Base-by-base conservation (phyloP, 1,284 basidiomycete genomes). In the Marasmius fiardii region DNA sequence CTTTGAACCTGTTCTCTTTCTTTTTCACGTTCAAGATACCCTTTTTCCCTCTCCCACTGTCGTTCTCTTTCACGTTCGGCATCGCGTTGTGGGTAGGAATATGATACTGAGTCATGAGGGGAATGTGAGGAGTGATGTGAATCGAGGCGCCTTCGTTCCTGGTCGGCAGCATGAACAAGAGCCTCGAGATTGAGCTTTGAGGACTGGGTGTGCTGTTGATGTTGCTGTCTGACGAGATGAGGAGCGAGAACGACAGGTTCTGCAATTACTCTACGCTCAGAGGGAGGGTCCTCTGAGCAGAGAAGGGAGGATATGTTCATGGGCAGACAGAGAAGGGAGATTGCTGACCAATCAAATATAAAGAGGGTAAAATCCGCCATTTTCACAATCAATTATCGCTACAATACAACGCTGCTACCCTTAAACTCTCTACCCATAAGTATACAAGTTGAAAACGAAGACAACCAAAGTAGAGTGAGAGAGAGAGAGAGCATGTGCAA, bases 301-400 rank as follows among this genome's bases (percentile, higher is more conserved):
- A 89, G 78, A 44, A 90, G 79, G 14, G 85, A 86, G 8, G 86
- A 85, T 31, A 90, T 90, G 63, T 83, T 82, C 60, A 90, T 76
- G 43, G 83, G 81, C 52, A 54, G 49, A 47, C 31, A 53, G 78
- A 74, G 85, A 88, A 87, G 66, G 64, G 67, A 61, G 54, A 63
- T 57, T 54, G 58, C 58, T 56, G 60, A 58, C 51, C 55, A 52
- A 41, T 41, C 39, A 41, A 41, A 31, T 41, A 54, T 52, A 55
- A 43, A 56, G 52, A 52, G 44, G 49, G n/a, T 33, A 34, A 35
- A 45, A 50, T 57, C 35, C 37, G 45, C n/a, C 43, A 51, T 56
- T 56, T 31, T 31, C 28, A 31, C 28, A 31, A 31, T 31, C 28
- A 31, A 31, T 10, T 31, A 31, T 31, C 28, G 28, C 10, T 31